phyloP scores from a whole-genome alignment of 495 filamentous ascomycete genomes.

The Cercophora samala region DNA sequence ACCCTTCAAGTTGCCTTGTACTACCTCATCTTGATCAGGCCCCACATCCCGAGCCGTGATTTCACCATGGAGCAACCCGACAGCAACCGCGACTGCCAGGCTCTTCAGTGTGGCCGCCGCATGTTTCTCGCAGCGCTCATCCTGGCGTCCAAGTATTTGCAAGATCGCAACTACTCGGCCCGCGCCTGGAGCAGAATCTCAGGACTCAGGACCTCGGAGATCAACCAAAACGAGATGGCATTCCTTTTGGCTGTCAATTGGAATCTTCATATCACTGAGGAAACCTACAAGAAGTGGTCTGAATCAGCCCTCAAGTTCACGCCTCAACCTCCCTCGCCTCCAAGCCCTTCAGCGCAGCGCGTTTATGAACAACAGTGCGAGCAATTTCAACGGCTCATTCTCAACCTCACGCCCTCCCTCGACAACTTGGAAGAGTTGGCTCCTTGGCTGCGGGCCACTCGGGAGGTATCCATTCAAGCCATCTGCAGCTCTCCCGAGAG shows the following conservation, averaged over 20 bases:
- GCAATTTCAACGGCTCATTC: constrained; percentile 74
- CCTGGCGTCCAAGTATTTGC: constrained; percentile 92
- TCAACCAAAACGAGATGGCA: constrained; percentile 94
- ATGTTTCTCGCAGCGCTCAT: constrained; percentile 96
- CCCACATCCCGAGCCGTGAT: constrained; percentile 74
- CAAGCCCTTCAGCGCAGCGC: constrained; percentile 44
- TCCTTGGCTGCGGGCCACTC: constrained; percentile 31
- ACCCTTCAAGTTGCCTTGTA: constrained; percentile 96
- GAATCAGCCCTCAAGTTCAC: constrained; percentile 86
- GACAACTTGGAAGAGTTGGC: constrained; percentile 56
- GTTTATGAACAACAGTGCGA: constrained; percentile 46
- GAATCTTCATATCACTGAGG: constrained; percentile 89
- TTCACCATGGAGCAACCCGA: constrained; percentile 85
- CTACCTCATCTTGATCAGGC: constrained; percentile 90
- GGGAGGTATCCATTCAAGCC: constrained; percentile 35
- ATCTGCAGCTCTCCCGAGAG: constrained; percentile 34
- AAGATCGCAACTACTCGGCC: constrained; percentile 96
- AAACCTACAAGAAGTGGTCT: constrained; percentile 85
- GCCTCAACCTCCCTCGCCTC: constrained; percentile 58
- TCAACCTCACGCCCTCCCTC: constrained; percentile 73
- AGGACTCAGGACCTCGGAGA: constrained; percentile 81
- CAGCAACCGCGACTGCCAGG: constrained; percentile 68
- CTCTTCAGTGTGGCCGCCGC: constrained; percentile 91
- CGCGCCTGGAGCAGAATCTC: constrained; percentile 98
- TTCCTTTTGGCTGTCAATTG: constrained; percentile 88